Evolutionary conservation across 1,284 basidiomycete species (phyloP).

Genomic region (Fomes fomentarius): DNA sequence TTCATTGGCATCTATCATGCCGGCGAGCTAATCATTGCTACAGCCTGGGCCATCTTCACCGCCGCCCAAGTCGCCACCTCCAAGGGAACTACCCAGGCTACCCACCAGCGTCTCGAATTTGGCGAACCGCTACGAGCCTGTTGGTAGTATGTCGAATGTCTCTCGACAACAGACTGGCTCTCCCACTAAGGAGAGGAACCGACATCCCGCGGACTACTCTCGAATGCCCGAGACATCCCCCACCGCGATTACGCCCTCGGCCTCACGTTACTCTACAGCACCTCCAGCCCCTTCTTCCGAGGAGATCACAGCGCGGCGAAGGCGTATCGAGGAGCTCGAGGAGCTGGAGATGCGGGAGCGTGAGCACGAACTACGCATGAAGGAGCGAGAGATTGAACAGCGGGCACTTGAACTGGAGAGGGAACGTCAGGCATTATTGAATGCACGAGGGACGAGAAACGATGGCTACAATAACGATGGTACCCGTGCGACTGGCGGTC

Average conservation of each 20-base stretch:
- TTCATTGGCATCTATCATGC: background rate
- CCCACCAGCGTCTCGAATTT: conserved; percentile 66
- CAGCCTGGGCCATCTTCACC: conserved; percentile 57
- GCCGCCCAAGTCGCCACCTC: conserved; percentile 49
- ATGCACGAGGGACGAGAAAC: conserved; percentile 21
- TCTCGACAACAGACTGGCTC: conserved; percentile 33
- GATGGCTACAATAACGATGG: conserved; percentile 33
- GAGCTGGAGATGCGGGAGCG: conserved; percentile 55
- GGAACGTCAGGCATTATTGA: conserved; percentile 27
- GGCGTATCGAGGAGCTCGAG: conserved; percentile 52
- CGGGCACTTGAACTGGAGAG: conserved; percentile 46
- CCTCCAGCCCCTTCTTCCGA: conserved; percentile 17
- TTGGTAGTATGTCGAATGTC: background rate
- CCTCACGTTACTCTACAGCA: conserved; percentile 13
- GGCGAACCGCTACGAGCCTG: conserved; percentile 60
- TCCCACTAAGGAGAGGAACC: conserved; percentile 22
- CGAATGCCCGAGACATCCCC: conserved; percentile 18
- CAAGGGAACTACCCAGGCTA: conserved; percentile 63
- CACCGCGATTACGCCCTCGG: conserved; percentile 5
- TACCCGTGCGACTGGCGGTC: conserved; percentile 14
- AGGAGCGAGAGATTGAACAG: conserved; percentile 62
- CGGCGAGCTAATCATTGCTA: background rate
- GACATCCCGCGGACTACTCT: conserved; percentile 22
- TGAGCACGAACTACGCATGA: conserved; percentile 54
- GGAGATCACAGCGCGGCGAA: conserved; percentile 41